Base-by-base conservation (phyloP, 306 rosid species). In the Sicyos baderoa region DNA sequence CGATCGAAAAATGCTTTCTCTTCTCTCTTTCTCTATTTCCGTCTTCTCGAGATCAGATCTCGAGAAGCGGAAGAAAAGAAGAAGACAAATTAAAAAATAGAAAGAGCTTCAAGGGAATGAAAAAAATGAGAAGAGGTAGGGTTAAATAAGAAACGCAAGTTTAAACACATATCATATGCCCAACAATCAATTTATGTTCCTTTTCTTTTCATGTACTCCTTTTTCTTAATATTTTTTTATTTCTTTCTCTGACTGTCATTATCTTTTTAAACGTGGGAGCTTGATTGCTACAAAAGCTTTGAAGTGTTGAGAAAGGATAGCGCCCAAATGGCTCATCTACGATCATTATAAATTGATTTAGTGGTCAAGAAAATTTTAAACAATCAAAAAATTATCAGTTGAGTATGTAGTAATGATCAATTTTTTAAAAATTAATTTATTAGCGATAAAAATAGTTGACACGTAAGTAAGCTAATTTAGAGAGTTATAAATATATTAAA, bases 221-320 rank as follows among this genome's bases (percentile, higher is more conserved):
- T 8, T 22, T 45, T 2, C 74, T 72, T 83, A 76, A 27, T n/a
- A n/a, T n/a, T n/a, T n/a, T n/a, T 27, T 27, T 1, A 27, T 32
- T 32, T 32, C 5, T 32, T 32, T 32, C 37, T 32, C 37, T 32
- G 37, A 32, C 37, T 32, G 37, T 32, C 37, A 1, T 32, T 86
- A 81, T 79, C 86, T 84, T 78, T 69, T 70, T 4, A 55, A 55
- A 78, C 74, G 85, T 68, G 84, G 37, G 74, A 78, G 94, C 91
- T 85, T 81, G 95, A 88, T 91, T 91, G 83, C 82, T 82, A 88
- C 79, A 74, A 91, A 91, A 88, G 96, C 86, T 76, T 83, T 44
- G 72, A 71, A 75, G 68, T 49, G 73, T 73, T 72, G 83, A 79
- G 83, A 79, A 87, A 80, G 74, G 78, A 78, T 61, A 89, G 96